Base-by-base conservation (phyloP, 2,329 filamentous ascomycete genomes). In the Metarhizium guizhouense region DNA sequence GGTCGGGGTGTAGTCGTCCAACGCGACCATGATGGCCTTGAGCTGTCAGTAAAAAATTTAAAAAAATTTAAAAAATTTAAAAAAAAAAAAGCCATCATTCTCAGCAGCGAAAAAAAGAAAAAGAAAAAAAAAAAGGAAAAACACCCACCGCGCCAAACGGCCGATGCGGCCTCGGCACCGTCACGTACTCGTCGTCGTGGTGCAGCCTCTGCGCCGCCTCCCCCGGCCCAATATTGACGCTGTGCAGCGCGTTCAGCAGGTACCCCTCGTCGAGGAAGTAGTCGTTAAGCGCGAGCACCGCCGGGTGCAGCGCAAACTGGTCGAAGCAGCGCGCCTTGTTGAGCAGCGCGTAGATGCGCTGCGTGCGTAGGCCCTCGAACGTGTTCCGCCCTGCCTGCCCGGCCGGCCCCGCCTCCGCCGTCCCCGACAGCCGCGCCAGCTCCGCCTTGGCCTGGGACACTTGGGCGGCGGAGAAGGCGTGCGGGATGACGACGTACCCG, bases 301-400 rank as follows among this genome's bases (percentile, higher is more conserved):
- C 60, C 8, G 66, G 65, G 6, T 72, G 62, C 0, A 69, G 56
- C 34, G 60, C 60, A 56, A 72, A 73, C 56, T 68, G 69, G 59
- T 72, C 68, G 60, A 74, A 73, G 3, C 62, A 63, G 16, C 69
- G 62, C 10, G 67, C 68, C 58, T 74, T 74, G 62, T 71, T 70
- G 36, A 71, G 57, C 20, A 74, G 61, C 11, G 69, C 67, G 59
- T 72, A 72, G 52, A 73, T 69, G 18, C 71, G 64, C 48, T 68
- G 65, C 13, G 71, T 74, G 29, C 65, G 66, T 52, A 62, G 57
- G 1, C 71, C 71, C 53, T 74, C 71, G 56, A 73, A 74, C 20
- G 59, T 50, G 59, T 71, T 70, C 30, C 70, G 68, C 4, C 71
- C 70, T 20, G 50, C 57, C 20, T 58, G 49, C 3, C 64, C 63